Evolutionary conservation across 192 early-diverging fungal genomes (phyloP), one percentile per base, ranked within the genome.

Genomic region (Podila horticola): DNA sequence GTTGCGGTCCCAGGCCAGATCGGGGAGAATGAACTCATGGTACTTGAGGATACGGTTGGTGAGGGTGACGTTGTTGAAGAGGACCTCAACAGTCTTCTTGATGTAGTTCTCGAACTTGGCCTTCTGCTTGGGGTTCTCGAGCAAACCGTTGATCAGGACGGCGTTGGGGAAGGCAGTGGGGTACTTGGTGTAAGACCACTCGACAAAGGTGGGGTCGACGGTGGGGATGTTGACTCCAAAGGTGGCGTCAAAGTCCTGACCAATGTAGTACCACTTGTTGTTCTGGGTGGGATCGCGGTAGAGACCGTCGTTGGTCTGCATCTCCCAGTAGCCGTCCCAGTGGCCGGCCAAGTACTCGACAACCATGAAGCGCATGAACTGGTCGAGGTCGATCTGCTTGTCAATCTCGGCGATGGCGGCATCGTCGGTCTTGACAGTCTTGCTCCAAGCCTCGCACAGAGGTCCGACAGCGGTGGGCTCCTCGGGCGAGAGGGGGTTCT

Each of bases 251-350:
- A 82, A 87, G 52, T 87, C 86, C 66, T 87, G 86, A 5, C 66
- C 84, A 10, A 87, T 59, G 62, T 79, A 87, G 58, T 74, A 85
- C 74, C 82, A 83, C 41, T 74, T 77, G 34, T 83, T 70, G 15
- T 68, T 74, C 52, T 77, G 74, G 17, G 66, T 69, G 29, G 71
- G 64, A 31, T 87, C 86, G 20, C 75, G 82, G 66, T 85, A 87
- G 20, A 84, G 82, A 67, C 84, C 86, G 61, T 74, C 72, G 62
- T 87, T 87, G 50, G 76, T 83, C 48, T 87, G 84, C 12, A 36
- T 19, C 71, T 72, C 72, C 86, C 86, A 87, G 69, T 87, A 87
- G 33, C 71, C 86, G 61, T 87, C 86, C 86, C 86, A 87, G 64
- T 82, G 22, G 34, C 76, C 86, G 45, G 84, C 82, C 6, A 87